Evolutionary conservation across 2,329 filamentous ascomycete genomes (phyloP).

Genomic region (Falciphora oryzae): DNA sequence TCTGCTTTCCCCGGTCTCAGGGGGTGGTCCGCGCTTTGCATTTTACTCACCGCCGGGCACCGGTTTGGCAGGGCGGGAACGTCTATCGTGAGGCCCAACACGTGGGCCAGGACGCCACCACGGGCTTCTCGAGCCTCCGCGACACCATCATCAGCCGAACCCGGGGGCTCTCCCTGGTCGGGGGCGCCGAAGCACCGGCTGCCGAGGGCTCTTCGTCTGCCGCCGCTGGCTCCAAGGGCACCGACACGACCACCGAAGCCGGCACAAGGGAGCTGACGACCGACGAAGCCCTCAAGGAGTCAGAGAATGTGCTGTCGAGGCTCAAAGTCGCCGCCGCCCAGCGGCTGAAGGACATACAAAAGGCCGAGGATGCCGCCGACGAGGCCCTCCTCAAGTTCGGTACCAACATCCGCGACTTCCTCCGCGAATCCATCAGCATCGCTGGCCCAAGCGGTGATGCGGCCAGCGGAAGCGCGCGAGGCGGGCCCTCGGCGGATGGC

Average conservation of each 20-base stretch:
- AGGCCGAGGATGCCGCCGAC: conserved; percentile 91
- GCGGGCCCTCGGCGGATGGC: conserved; percentile 39
- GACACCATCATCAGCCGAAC: conserved; percentile 67
- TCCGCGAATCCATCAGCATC: conserved; percentile 85
- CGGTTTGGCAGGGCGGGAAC: conserved; percentile 57
- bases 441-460: conserved; percentile 31
- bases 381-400: conserved; percentile 92
- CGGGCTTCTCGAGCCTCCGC: conserved; percentile 68
- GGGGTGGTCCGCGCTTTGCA: conserved; percentile 3
- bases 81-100: conserved; percentile 74
- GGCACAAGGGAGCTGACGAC: conserved; percentile 7
- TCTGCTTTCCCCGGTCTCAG: background rate
- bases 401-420: conserved; percentile 79
- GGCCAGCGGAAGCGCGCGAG: conserved; percentile 7
- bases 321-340: conserved; percentile 74
- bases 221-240: conserved; percentile 21
- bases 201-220: conserved; percentile 16
- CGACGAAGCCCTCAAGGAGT: conserved; percentile 40
- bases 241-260: conserved; percentile 5
- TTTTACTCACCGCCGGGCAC: conserved; percentile 3
- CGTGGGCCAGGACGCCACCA: conserved; percentile 74
- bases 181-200: conserved; percentile 19
- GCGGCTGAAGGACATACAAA: conserved; percentile 81
- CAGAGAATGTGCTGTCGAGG: conserved; percentile 65
- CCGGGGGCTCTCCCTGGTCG: conserved; percentile 62